Conservation (phyloP, 2,329 filamentous ascomycete genomes). For the Fusarium ramigenum region DNA sequence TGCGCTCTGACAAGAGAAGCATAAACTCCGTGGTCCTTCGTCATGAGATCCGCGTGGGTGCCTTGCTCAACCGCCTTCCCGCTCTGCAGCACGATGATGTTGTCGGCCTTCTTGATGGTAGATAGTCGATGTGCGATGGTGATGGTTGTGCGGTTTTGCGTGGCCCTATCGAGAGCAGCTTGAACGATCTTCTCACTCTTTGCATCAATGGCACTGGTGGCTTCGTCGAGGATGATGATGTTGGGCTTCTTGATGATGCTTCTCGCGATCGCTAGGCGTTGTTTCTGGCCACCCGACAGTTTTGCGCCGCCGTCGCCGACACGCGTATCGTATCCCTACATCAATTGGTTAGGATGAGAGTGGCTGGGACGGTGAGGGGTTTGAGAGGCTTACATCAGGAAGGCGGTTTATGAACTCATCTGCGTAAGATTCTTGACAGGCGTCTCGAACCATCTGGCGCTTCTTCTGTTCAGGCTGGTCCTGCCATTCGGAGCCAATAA, state of each 20-base stretch:
- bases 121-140: conserved; percentile 71
- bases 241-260: conserved; percentile 63
- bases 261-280: conserved; percentile 64
- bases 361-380: conserved; percentile 9
- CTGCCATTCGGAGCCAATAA: conserved; percentile 51
- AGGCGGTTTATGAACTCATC: conserved; percentile 62
- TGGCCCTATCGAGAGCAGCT: conserved; percentile 50
- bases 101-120: conserved; percentile 69
- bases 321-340: conserved; percentile 56
- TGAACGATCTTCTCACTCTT: conserved; percentile 56
- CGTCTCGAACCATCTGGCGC: conserved; percentile 54
- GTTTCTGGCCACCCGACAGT: conserved; percentile 65
- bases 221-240: conserved; percentile 74
- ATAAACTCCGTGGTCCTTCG: conserved; percentile 50
- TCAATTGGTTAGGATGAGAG: not conserved
- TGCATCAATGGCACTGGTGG: conserved; percentile 64
- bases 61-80: conserved; percentile 70
- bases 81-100: conserved; percentile 71
- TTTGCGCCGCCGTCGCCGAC: conserved; percentile 66
- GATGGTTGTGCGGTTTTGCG: conserved; percentile 66
- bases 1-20: conserved; percentile 40
- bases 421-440: conserved; percentile 62
- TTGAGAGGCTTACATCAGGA: conserved; percentile 47
- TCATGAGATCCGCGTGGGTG: conserved; percentile 66
- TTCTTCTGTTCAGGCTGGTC: conserved; percentile 51